phyloP scores from a whole-genome alignment of 1,284 basidiomycete species.

The Malassezia brasiliensis region DNA sequence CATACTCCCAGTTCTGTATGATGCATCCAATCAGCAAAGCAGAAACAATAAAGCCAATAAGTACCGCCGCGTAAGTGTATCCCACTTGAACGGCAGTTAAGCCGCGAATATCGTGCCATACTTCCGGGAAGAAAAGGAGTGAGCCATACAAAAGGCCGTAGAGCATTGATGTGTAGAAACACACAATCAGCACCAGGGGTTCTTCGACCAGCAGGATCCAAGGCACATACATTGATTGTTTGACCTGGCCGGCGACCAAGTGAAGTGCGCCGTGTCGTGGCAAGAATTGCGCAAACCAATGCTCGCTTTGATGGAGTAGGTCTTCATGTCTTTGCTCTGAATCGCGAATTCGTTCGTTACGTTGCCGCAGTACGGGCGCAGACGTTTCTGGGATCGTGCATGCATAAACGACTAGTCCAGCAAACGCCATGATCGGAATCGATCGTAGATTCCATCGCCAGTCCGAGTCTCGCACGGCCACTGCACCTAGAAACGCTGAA shows the following conservation, averaged over 20 bases:
- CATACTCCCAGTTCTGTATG: conserved; percentile 10
- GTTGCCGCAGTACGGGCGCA: neutral
- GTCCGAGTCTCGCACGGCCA: conserved; percentile 8
- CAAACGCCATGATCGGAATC: conserved; percentile 8
- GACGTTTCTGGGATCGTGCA: conserved; percentile 18
- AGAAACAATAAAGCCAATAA: conserved; percentile 11
- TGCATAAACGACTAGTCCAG: conserved; percentile 10
- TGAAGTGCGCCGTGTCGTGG: neutral
- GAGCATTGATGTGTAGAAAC: conserved; percentile 19
- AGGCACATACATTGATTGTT: conserved; percentile 5
- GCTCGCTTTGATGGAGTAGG: neutral
- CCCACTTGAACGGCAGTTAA: conserved; percentile 16
- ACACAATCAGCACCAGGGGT: conserved; percentile 19
- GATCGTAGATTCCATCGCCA: conserved; percentile 21
- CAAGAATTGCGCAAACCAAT: neutral
- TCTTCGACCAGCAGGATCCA: conserved; percentile 19
- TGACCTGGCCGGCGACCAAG: neutral
- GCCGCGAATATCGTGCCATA: conserved; percentile 17
- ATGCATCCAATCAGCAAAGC: conserved; percentile 11
- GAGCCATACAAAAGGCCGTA: conserved; percentile 23
- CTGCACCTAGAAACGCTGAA: conserved; percentile 14
- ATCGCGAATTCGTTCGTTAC: neutral
- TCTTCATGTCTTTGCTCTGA: neutral
- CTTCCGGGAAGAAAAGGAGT: conserved; percentile 18
- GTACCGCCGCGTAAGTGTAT: conserved; percentile 15